Base-by-base conservation (phyloP, 305 asterid species). In the Petunia hybrid region DNA sequence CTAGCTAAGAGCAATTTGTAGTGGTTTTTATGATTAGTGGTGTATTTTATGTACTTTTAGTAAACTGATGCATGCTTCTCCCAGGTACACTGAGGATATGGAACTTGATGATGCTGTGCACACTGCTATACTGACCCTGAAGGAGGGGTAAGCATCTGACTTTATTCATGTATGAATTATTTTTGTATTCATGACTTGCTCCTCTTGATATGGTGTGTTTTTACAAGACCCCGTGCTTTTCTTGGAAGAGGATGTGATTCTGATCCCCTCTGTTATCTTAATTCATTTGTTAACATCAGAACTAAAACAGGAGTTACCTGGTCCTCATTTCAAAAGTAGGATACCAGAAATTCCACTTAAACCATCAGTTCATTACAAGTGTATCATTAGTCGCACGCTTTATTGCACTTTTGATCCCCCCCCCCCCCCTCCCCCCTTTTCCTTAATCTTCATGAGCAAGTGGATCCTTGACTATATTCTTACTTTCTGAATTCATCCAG, bases 31-130 rank as follows among this genome's bases (percentile, higher is more conserved):
- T 14, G 46, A 53, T 53, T 53, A 53, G 38, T 74, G 65, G 65
- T 74, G 36, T 53, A 0, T 8, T 14, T 53, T 74, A 74, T 9
- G 38, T 74, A 64, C 65, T n/a, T 53, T 14, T 40, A 0, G 31
- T 22, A 8, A 55, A 38, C 14, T 74, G 65, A 74, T 74, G 8
- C 51, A 55, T 13, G 65, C 5, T 57, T 74, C 79, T 74, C 16
- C 9, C 91, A 96, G 99, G 94, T 96, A 96, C 70, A 92, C 98
- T 0, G 98, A 93, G 85, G 98, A 93, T 81, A 94, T 93, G 97
- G 99, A 96, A 87, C 99, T 96, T 68, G 99, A 96, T 46, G 99
- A 96, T 81, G 99, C 99, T 73, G 99, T 96, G 74, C 99, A 94
- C 92, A 96, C 98, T 14, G 99, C 99, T 60, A 96, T 96, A 78